Evolutionary conservation across 2,329 filamentous ascomycete species (phyloP).

Genomic region (Dactylellina cionopaga): DNA sequence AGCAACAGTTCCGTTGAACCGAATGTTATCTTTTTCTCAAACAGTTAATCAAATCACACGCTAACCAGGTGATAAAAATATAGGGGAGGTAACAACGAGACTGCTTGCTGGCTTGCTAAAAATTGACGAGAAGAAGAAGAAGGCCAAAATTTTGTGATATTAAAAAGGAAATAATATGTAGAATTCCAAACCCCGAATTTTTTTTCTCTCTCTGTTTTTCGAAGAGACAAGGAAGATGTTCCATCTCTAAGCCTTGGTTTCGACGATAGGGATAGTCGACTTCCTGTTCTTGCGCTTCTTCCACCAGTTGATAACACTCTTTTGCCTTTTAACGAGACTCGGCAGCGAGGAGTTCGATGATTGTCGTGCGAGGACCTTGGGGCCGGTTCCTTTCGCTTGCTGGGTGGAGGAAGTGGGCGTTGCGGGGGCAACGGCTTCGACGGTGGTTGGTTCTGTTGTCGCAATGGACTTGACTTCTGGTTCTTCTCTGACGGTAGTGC

Average conservation of each 20-base stretch:
- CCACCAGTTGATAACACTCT: slow-evolving; percentile 50
- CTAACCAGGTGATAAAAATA: background rate
- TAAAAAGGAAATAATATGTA: background rate
- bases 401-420: slow-evolving; percentile 31
- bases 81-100: no score
- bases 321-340: slow-evolving; percentile 40
- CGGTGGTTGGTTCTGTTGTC: slow-evolving; percentile 38
- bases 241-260: slow-evolving; percentile 19
- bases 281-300: slow-evolving; percentile 52
- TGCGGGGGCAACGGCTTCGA: slow-evolving; percentile 16
- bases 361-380: slow-evolving; percentile 46
- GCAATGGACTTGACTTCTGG: slow-evolving; percentile 44
- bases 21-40: slow-evolving; percentile 26
- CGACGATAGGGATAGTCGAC: slow-evolving; percentile 30
- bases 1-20: slow-evolving; percentile 12
- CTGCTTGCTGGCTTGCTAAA: slow-evolving; percentile 23
- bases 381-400: slow-evolving; percentile 12
- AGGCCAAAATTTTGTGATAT: slow-evolving; percentile 6
- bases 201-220: no score
- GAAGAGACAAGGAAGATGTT: background rate
- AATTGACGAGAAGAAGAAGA: background rate
- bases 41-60: slow-evolving; percentile 8
- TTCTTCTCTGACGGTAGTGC: slow-evolving; percentile 46
- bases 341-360: slow-evolving; percentile 43
- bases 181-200: background rate